Evolutionary conservation across 805 yeast genomes (phyloP).

Genomic region (Lachancea sp.): DNA sequence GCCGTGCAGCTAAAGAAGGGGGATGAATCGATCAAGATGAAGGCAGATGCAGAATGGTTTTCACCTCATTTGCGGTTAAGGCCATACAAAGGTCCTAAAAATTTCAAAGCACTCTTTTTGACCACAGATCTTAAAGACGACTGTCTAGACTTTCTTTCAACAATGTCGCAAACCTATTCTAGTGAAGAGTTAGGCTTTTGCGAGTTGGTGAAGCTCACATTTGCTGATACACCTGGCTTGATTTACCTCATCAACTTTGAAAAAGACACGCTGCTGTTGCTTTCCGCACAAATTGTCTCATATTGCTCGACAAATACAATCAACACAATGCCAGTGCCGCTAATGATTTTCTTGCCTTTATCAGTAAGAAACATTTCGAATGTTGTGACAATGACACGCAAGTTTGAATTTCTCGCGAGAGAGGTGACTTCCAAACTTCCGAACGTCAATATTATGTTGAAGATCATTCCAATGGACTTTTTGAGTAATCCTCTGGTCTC

Average conservation of each 20-base stretch:
- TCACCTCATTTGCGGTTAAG: slow-evolving; percentile 56
- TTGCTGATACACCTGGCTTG: slow-evolving; percentile 26
- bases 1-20: slow-evolving; percentile 28
- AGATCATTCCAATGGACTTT: slow-evolving; percentile 39
- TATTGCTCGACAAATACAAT: slow-evolving; percentile 29
- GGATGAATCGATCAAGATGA: slow-evolving; percentile 35
- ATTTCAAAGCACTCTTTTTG: slow-evolving; percentile 47
- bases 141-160: slow-evolving; percentile 27
- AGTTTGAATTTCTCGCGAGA: slow-evolving; percentile 43
- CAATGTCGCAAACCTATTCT: slow-evolving; percentile 29
- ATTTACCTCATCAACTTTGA: slow-evolving; percentile 26
- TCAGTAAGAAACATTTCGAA: slow-evolving; percentile 33
- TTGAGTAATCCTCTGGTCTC: slow-evolving; percentile 33
- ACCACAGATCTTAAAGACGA: slow-evolving; percentile 27
- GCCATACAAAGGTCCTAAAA: slow-evolving; percentile 45
- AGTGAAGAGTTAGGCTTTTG: slow-evolving; percentile 33
- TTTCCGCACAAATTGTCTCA: slow-evolving; percentile 41
- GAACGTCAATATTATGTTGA: slow-evolving; percentile 27
- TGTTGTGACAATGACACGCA: slow-evolving; percentile 39
- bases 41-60: slow-evolving; percentile 44
- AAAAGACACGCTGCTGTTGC: slow-evolving; percentile 43
- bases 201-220: slow-evolving; percentile 27
- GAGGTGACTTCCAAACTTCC: slow-evolving; percentile 30
- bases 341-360: slow-evolving; percentile 28
- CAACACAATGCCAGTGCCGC: slow-evolving; percentile 23